Evolutionary conservation across 805 yeast genomes (phyloP).

Genomic region (baker's yeast (Saccharomyces cerevisiae)): DNA sequence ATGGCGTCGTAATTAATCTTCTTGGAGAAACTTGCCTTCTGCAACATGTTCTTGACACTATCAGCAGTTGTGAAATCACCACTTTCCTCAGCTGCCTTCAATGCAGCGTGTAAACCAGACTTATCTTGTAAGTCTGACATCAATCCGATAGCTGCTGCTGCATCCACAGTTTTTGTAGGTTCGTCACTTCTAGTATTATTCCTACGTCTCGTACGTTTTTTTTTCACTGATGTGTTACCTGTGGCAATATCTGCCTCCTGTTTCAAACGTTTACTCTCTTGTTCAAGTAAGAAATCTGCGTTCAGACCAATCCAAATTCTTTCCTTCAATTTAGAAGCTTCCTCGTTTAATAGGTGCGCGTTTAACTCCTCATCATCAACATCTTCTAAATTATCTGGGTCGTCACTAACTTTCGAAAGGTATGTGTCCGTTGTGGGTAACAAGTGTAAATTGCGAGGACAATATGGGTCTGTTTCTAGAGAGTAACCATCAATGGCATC

Average conservation of each 20-base stretch:
- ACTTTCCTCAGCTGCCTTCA: slow-evolving; percentile 30
- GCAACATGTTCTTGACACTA: slow-evolving; percentile 67
- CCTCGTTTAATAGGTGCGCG: slow-evolving; percentile 50
- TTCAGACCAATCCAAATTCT: slow-evolving; percentile 85
- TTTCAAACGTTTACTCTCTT: slow-evolving; percentile 75
- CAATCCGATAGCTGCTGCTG: slow-evolving; percentile 14
- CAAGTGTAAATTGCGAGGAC: slow-evolving; percentile 47
- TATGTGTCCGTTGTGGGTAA: slow-evolving; percentile 54
- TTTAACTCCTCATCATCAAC: slow-evolving; percentile 79
- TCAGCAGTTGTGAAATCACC: slow-evolving; percentile 57
- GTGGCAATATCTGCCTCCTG: slow-evolving; percentile 79
- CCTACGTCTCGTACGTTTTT: slow-evolving; percentile 31
- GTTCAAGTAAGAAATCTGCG: slow-evolving; percentile 75
- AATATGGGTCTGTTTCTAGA: slow-evolving; percentile 35
- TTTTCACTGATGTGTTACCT: slow-evolving; percentile 59
- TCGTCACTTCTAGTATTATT: slow-evolving; percentile 16
- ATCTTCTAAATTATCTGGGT: slow-evolving; percentile 57
- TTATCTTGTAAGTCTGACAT: slow-evolving; percentile 22
- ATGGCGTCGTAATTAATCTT: slow-evolving; percentile 86
- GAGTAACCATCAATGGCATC: slow-evolving; percentile 30
- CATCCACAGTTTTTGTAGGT: slow-evolving; percentile 12
- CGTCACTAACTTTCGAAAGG: slow-evolving; percentile 46
- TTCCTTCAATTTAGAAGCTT: slow-evolving; percentile 67
- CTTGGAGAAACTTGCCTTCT: slow-evolving; percentile 69
- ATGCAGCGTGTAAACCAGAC: slow-evolving; percentile 34